Conservation (phyloP, 176 grass and related monocot genomes). For the Triticum timopheevii region DNA sequence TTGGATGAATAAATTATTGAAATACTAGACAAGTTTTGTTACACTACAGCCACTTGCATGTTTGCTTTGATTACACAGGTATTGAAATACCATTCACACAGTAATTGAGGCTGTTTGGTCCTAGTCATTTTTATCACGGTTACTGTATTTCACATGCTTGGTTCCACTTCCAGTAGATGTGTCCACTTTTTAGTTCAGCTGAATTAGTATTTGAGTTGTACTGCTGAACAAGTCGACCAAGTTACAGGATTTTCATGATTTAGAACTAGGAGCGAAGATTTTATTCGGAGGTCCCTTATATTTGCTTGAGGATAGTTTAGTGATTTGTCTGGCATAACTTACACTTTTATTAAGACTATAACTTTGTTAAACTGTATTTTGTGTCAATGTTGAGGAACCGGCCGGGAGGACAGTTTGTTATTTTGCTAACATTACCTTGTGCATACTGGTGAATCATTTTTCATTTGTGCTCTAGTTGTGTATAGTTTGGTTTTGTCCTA, state of each 20-base stretch:
- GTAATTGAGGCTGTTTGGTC: background rate
- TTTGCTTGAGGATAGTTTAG: no score
- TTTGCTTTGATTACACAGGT: constrained; percentile 45
- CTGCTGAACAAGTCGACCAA: no score
- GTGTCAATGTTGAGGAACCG: no score
- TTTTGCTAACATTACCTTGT: no score
- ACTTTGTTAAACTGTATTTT: no score
- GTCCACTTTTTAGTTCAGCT: background rate
- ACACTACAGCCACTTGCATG: background rate
- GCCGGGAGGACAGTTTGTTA: no score
- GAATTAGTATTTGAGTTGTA: background rate
- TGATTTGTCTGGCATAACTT: no score
- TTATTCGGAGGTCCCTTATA: no score
- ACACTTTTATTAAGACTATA: background rate
- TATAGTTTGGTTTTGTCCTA: no score
- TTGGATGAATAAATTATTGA: background rate
- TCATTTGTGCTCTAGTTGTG: no score
- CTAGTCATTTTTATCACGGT: background rate
- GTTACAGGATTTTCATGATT: no score
- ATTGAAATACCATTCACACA: background rate
- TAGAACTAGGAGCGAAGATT: background rate
- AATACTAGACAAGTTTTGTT: background rate
- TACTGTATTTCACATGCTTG: background rate
- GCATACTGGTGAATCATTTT: no score
- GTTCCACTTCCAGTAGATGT: background rate